Evolutionary conservation across 2,329 filamentous ascomycete genomes (phyloP), one percentile per base, ranked within the genome.

Genomic region (Penicillium sp.): DNA sequence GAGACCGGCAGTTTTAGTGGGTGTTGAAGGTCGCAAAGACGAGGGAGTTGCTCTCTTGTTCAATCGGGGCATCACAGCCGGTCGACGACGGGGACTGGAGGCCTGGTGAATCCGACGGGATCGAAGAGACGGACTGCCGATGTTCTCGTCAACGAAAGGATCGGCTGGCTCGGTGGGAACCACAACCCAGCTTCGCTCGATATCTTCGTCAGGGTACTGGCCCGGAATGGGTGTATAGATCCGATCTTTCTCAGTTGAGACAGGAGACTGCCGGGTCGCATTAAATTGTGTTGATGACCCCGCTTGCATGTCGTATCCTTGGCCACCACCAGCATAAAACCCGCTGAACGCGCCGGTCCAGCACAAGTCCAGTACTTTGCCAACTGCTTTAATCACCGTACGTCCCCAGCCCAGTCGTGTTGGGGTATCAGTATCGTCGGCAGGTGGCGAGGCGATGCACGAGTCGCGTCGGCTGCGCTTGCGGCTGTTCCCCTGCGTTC

Each of bases 331-430:
- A 10, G 91, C 89, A 54, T 91, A 84, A 67, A 96, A 96, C 0
- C 91, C 91, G 47, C 81, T 80, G 63, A 96, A 95, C 0, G 87
- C 81, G 23, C 66, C 74, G 3, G 75, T 68, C 66, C 77, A 88
- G 73, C 91, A 95, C 61, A 95, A 93, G 58, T 90, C 81, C 80
- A 89, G 90, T 0, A 95, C 83, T 62, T 86, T 92, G 15, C 88
- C 72, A 2, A 76, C 72, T 4, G 71, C 65, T 28, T 67, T 70
- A 41, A 75, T 67, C 6, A 76, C 69, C 1, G 72, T 62, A 29
- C 64, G 69, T 25, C 72, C 67, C 70, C 73, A 73, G 32, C 71
- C 66, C 25, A 63, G 49, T 54, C 6, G 50, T 46, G 23, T 53
- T 38, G 18, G 56, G 53, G 37, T 25, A 33, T 46, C 52, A 23